Conservation (phyloP, 352 stramenopile genomes). For the Globisporangium cederbergense region DNA sequence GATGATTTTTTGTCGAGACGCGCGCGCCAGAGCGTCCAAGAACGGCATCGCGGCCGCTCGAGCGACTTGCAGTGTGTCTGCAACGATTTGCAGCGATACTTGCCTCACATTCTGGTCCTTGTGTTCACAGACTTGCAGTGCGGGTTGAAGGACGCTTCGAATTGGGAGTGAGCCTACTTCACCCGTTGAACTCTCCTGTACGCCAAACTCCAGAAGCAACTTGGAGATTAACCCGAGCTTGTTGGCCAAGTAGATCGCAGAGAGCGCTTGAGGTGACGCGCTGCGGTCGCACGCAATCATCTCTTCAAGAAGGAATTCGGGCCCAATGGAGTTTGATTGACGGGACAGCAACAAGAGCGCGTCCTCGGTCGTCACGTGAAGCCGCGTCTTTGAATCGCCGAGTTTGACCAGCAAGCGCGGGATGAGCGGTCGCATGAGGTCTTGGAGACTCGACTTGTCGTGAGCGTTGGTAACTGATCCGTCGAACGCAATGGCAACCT, state of each 20-base stretch:
- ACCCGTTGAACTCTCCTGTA: slow-evolving; percentile 46
- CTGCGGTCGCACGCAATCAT: slow-evolving; percentile 69
- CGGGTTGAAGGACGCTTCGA: slow-evolving; percentile 65
- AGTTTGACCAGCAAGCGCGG: slow-evolving; percentile 70
- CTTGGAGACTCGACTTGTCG: slow-evolving; percentile 29
- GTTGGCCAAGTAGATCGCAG: slow-evolving; percentile 58
- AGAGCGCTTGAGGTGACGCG: slow-evolving; percentile 45
- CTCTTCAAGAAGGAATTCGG: slow-evolving; percentile 74
- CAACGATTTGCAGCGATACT: slow-evolving; percentile 65
- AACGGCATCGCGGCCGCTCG: slow-evolving; percentile 64
- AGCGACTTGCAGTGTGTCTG: slow-evolving; percentile 56
- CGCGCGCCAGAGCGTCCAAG: slow-evolving; percentile 56
- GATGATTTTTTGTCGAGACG: slow-evolving; percentile 77
- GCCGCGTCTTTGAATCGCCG: slow-evolving; percentile 65
- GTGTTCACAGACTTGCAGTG: slow-evolving; percentile 68
- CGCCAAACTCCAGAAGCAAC: slow-evolving; percentile 71
- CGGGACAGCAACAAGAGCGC: slow-evolving; percentile 64
- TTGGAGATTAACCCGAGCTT: slow-evolving; percentile 74
- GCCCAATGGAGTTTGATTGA: slow-evolving; percentile 51
- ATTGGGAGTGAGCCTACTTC: slow-evolving; percentile 39
- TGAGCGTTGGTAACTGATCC: slow-evolving; percentile 12
- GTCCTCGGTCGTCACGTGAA: slow-evolving; percentile 75
- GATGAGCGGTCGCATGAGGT: slow-evolving; percentile 63
- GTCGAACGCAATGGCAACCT: slow-evolving; percentile 63
- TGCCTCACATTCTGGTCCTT: slow-evolving; percentile 67